Evolutionary conservation across 75 land plant species (phyloP).

Genomic region (Cunninghamia lanceolata): DNA sequence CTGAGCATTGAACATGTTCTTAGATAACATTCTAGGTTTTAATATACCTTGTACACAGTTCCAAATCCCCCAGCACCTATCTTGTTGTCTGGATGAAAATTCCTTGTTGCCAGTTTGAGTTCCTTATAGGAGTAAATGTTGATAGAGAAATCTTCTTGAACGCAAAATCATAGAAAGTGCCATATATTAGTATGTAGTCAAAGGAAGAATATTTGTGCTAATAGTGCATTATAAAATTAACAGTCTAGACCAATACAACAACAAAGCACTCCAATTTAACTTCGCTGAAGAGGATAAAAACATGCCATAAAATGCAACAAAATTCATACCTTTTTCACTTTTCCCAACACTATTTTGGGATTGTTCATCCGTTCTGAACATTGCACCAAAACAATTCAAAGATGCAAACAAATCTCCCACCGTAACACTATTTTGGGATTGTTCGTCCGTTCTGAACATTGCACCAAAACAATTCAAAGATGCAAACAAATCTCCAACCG

Average conservation of each 20-base stretch:
- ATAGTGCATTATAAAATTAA: not conserved
- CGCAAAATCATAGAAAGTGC: not conserved
- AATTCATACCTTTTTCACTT: not conserved
- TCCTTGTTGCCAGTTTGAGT: slow-evolving; percentile 24
- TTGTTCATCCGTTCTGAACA: not conserved
- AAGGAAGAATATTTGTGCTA: not conserved
- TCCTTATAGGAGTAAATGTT: slow-evolving; percentile 27
- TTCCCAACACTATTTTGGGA: not conserved
- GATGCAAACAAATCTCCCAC: not conserved
- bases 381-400: slow-evolving; percentile 5
- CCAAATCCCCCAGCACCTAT: slow-evolving; percentile 53
- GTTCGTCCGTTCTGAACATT: not conserved
- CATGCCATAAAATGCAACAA: not conserved
- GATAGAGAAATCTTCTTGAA: not conserved
- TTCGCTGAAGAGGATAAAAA: not conserved
- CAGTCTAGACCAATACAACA: not conserved
- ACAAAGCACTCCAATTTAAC: not conserved
- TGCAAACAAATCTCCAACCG: not conserved
- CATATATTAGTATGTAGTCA: not conserved
- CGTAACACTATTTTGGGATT: not conserved
- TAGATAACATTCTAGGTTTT: not conserved
- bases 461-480: slow-evolving; percentile 5
- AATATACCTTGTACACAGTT: slow-evolving; percentile 41
- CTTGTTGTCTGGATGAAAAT: slow-evolving; percentile 38
- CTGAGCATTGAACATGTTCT: not conserved